These are phyloP conservation scores for Trapa incisa DNA, from an alignment of 345 rosid genomes.

Conservation along the genomic window DNA sequence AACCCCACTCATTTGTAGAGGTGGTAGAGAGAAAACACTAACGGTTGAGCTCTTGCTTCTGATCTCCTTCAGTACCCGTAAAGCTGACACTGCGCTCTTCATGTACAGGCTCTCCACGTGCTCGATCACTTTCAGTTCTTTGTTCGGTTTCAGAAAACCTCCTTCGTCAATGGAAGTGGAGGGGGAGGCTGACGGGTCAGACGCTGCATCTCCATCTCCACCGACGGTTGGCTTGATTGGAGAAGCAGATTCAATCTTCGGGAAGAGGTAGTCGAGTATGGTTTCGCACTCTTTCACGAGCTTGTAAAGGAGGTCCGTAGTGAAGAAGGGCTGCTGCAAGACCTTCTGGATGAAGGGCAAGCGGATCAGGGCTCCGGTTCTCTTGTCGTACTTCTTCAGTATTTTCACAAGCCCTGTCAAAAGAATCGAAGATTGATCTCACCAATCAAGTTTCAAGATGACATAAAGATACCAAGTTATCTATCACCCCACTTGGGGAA, in stretches of 20 bases:
- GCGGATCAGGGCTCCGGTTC: slow-evolving; percentile 88
- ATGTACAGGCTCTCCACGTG: slow-evolving; percentile 59
- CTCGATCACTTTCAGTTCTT: slow-evolving; percentile 50
- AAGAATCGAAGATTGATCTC: neutral
- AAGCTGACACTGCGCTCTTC: slow-evolving; percentile 75
- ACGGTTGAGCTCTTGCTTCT: slow-evolving; percentile 80
- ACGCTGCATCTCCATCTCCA: slow-evolving; percentile 16
- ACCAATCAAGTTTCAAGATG: neutral
- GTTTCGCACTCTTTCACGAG: slow-evolving; percentile 72
- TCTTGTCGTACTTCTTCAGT: slow-evolving; percentile 86
- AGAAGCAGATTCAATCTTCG: slow-evolving; percentile 18
- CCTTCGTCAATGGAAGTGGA: slow-evolving; percentile 16
- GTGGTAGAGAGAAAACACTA: slow-evolving; percentile 79
- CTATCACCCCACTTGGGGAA: no score
- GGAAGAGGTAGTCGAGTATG: slow-evolving; percentile 70
- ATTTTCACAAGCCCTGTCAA: slow-evolving; percentile 77
- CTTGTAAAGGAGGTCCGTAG: slow-evolving; percentile 74
- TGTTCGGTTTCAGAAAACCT: slow-evolving; percentile 17
- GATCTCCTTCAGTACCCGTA: slow-evolving; percentile 63
- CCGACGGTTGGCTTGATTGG: slow-evolving; percentile 10
- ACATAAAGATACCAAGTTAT: no score
- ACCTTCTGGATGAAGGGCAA: slow-evolving; percentile 88
- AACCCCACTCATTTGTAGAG: slow-evolving; percentile 48
- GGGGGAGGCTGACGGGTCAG: slow-evolving; percentile 30
- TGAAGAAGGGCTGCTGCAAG: slow-evolving; percentile 84